Conservation (phyloP, 495 filamentous ascomycete genomes). For the Choiromyces venosus region DNA sequence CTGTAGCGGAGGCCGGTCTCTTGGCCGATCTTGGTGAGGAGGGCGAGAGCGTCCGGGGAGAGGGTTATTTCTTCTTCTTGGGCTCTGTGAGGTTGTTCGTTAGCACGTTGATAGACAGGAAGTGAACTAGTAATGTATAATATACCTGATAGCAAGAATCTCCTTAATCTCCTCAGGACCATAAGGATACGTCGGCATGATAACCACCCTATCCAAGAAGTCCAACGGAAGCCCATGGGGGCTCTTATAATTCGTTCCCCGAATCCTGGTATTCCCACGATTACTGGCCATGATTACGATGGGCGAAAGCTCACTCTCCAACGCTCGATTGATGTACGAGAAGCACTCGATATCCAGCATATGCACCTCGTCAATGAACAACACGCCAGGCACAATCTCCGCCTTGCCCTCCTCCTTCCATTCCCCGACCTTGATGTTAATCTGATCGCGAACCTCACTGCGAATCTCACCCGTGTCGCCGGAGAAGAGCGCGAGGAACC, state of each 20-base stretch:
- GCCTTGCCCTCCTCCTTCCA: constrained; percentile 99
- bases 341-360: constrained; percentile 99
- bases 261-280: constrained; percentile 81
- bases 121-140: constrained; percentile 20
- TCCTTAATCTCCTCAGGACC: constrained; percentile 75
- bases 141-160: constrained; percentile 65
- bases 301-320: constrained; percentile 87
- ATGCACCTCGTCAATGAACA: constrained; percentile 99
- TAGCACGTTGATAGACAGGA: neutral
- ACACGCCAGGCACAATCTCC: constrained; percentile 90
- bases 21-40: constrained; percentile 90
- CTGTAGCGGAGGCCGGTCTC: constrained; percentile 90
- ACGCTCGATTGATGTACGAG: constrained; percentile 93
- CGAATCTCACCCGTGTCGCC: constrained; percentile 98
- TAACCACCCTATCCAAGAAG: constrained; percentile 92
- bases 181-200: constrained; percentile 94
- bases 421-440: constrained; percentile 95
- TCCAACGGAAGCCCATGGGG: constrained; percentile 93
- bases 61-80: constrained; percentile 94
- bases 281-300: constrained; percentile 99
- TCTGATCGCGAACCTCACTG: constrained; percentile 94
- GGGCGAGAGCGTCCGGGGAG: constrained; percentile 76
- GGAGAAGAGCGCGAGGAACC: constrained; percentile 87
- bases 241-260: constrained; percentile 74
- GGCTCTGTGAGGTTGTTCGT: constrained; percentile 49